A percentile compares a stretch with the other conserved stretches of the same genome.
Evolutionary conservation across 306 rosid species (phyloP).

Genomic region (Cucumis sativus): Cucumber_9930_V3 NC_026660.2:27699501-27700000

Average conservation of each 20-base stretch:
- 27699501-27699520: neutral
- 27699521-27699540: neutral
- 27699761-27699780: neutral
- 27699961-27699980: conserved; percentile 8
- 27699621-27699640: neutral
- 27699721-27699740: neutral
- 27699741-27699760: neutral
- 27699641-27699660: neutral
- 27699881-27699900: neutral
- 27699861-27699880: too few relatives aligned
- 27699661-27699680: neutral
- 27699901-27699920: neutral
- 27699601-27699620: neutral
- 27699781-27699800: conserved; percentile 2
- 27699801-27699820: neutral
- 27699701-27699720: neutral
- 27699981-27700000: conserved; percentile 7
- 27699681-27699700: neutral
- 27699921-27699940: neutral
- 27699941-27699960: conserved; percentile 3
- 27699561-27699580: conserved; percentile 4
- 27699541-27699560: conserved; percentile 7
- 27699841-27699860: neutral
- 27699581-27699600: neutral
- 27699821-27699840: neutral